These are phyloP conservation scores for Geotrichum europaeum DNA, from an alignment of 1,139 yeast genomes.

Conservation along the genomic window DNA sequence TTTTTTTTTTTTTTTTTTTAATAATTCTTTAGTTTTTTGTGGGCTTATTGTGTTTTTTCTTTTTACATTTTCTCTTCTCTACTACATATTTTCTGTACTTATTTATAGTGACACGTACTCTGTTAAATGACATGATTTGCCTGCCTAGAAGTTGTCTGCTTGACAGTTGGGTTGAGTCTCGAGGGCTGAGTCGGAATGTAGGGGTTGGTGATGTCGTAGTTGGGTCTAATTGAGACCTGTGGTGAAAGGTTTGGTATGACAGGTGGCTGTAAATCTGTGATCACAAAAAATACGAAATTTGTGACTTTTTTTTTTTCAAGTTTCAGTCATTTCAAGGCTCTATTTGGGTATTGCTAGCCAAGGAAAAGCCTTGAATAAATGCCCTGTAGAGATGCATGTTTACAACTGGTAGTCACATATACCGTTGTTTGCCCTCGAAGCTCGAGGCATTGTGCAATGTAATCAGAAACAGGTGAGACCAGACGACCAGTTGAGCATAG, in stretches of 20 bases:
- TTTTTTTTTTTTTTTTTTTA: neutral
- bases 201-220: neutral
- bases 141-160: neutral
- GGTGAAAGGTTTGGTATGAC: neutral
- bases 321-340: neutral
- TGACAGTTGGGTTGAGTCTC: neutral
- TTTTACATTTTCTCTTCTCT: neutral
- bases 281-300: neutral
- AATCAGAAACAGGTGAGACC: no score
- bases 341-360: no score
- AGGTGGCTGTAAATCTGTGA: neutral
- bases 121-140: neutral
- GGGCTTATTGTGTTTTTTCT: neutral
- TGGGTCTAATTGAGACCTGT: neutral
- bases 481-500: no score
- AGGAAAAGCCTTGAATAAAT: no score
- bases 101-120: neutral
- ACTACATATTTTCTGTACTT: slow-evolving; percentile 1
- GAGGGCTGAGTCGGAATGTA: neutral
- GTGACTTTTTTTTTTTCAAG: neutral
- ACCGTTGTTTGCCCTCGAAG: no score
- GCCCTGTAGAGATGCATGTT: no score
- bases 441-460: no score
- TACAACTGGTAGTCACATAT: no score
- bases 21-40: neutral